phyloP scores from a whole-genome alignment of 352 stramenopile species.

The Aphanomyces astaci region DNA sequence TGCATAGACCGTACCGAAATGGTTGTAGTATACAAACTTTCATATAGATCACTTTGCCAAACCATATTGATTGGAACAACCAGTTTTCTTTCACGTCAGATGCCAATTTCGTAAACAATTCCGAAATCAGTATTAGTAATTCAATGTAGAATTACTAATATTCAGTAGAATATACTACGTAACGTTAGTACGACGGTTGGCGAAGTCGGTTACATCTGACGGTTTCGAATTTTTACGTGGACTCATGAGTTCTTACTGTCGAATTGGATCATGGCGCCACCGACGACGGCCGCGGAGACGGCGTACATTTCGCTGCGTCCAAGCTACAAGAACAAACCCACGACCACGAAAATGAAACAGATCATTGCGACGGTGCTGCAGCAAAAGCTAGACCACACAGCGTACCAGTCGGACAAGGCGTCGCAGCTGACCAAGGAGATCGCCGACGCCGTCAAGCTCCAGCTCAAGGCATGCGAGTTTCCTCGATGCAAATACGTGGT shows the following conservation, averaged over 20 bases:
- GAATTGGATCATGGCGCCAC: background rate
- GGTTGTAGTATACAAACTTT: too few species aligned
- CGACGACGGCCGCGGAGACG: background rate
- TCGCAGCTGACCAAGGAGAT: constrained; percentile 79
- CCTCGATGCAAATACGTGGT: constrained; percentile 87
- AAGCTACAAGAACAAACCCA: constrained; percentile 31
- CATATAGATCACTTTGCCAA: too few species aligned
- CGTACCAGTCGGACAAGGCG: constrained; percentile 68
- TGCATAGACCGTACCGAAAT: too few species aligned
- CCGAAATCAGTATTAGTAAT: too few species aligned
- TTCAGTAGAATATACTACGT: too few species aligned
- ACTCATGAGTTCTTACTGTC: background rate
- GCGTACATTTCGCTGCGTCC: constrained; percentile 13
- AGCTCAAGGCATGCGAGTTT: constrained; percentile 76
- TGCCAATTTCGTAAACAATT: too few species aligned
- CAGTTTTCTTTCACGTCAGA: too few species aligned
- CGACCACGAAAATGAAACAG: constrained; percentile 76
- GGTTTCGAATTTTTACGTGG: too few species aligned
- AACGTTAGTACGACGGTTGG: too few species aligned
- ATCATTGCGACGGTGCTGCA: constrained; percentile 53
- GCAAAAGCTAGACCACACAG: constrained; percentile 54
- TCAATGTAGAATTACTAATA: too few species aligned
- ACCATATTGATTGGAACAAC: too few species aligned
- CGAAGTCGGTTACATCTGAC: background rate
- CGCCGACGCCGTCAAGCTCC: constrained; percentile 72